phyloP scores from a whole-genome alignment of 768 basidiomycete species.

The Chalciporus pseudorubinellus region DNA sequence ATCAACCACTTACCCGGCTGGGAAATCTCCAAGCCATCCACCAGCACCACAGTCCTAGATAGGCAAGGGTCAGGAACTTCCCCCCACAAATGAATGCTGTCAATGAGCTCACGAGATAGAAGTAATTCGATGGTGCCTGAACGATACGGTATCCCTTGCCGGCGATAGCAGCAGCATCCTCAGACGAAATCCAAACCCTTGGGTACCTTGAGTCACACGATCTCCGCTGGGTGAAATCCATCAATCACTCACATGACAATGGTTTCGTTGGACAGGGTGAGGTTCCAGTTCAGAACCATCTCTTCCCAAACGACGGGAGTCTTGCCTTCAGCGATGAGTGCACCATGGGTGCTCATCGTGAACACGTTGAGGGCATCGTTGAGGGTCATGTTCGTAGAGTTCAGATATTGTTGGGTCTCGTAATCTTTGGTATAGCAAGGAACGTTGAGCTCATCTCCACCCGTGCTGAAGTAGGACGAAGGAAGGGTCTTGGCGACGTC shows the following conservation, averaged over 20 bases:
- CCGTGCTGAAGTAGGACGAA: constrained; percentile 68
- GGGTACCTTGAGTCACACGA: not conserved
- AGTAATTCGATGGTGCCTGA: constrained; percentile 50
- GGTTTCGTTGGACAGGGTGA: constrained; percentile 41
- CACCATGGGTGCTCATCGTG: constrained; percentile 55
- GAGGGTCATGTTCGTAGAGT: constrained; percentile 50
- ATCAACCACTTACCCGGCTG: constrained; percentile 29
- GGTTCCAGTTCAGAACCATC: constrained; percentile 42
- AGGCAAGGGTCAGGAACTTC: too few relatives aligned
- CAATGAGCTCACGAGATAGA: constrained; percentile 43
- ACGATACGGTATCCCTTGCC: constrained; percentile 43
- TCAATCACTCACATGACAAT: constrained; percentile 36
- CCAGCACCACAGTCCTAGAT: constrained; percentile 51
- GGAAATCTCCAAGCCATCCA: constrained; percentile 40
- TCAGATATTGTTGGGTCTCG: constrained; percentile 54
- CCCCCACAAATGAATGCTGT: too few relatives aligned
- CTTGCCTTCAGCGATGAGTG: constrained; percentile 57
- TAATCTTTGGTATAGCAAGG: constrained; percentile 67
- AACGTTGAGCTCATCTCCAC: constrained; percentile 78
- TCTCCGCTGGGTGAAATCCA: not conserved
- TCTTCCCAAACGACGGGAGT: constrained; percentile 84
- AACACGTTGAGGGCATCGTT: constrained; percentile 65
- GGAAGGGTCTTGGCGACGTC: constrained; percentile 52
- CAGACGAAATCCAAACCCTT: constrained; percentile 48
- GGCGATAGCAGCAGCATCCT: constrained; percentile 38